Evolutionary conservation across 345 rosid genomes (phyloP).

Genomic region (Cochlearia excelsa): DNA sequence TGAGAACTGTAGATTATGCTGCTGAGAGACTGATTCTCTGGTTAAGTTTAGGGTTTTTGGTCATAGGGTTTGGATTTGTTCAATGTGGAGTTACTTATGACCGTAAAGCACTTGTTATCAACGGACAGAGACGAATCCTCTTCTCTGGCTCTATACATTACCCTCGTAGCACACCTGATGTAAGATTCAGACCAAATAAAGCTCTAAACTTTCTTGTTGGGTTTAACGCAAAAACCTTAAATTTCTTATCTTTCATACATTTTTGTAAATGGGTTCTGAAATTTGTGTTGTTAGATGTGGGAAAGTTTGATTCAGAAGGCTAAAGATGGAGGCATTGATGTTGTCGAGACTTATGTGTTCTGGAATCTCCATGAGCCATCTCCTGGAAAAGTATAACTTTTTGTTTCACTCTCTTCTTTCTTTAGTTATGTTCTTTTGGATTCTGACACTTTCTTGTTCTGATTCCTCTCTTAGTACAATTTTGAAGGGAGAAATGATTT

Average conservation of each 20-base stretch:
- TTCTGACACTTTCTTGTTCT: conserved; percentile 11
- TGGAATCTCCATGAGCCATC: conserved; percentile 99
- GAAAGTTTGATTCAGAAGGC: conserved; percentile 98
- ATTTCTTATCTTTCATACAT: not conserved
- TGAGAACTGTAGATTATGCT: conserved; percentile 42
- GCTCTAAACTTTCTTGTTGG: conserved; percentile 8
- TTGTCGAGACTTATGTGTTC: conserved; percentile 93
- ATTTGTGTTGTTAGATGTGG: conserved; percentile 71
- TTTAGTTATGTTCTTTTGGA: not conserved
- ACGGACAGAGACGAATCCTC: conserved; percentile 85
- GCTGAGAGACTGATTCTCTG: conserved; percentile 41
- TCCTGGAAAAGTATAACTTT: conserved; percentile 71
- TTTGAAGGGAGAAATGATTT: conserved; percentile 95
- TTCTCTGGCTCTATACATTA: conserved; percentile 95
- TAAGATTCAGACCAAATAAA: conserved; percentile 23
- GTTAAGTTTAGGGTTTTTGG: conserved; percentile 40
- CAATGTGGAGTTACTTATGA: conserved; percentile 75
- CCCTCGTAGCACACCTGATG: conserved; percentile 93
- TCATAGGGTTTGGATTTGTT: conserved; percentile 46
- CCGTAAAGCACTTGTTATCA: conserved; percentile 73
- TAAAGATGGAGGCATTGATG: conserved; percentile 92
- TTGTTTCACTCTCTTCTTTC: not conserved
- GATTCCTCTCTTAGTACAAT: conserved; percentile 45
- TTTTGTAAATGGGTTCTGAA: not conserved
- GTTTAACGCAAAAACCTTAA: conserved; percentile 8